Evolutionary conservation across 345 rosid species (phyloP).

Genomic region (Bruguiera sexangula): DNA sequence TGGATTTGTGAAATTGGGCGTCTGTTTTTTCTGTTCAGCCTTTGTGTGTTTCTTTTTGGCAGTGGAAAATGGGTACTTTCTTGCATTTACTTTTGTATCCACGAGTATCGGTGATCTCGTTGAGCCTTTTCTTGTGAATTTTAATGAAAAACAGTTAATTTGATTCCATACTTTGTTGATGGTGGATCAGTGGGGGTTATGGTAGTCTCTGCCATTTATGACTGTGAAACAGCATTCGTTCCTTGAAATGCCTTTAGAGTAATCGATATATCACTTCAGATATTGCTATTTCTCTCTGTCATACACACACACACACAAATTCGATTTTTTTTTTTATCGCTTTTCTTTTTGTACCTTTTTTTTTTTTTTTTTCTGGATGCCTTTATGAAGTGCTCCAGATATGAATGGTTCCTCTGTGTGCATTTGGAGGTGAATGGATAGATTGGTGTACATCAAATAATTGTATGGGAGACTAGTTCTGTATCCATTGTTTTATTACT

Average conservation of each 20-base stretch:
- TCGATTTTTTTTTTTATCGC: too few species aligned
- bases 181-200: background rate
- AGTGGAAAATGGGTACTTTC: background rate
- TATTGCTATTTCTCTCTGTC: background rate
- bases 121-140: background rate
- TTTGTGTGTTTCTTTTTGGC: background rate
- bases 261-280: background rate
- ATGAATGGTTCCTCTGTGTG: too few species aligned
- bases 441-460: too few species aligned
- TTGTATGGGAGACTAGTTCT: too few species aligned
- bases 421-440: too few species aligned
- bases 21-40: background rate
- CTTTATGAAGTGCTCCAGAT: too few species aligned
- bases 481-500: too few species aligned
- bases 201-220: background rate
- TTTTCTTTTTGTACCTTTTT: too few species aligned
- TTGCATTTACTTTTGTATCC: background rate
- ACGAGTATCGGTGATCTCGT: background rate
- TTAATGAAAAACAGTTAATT: background rate
- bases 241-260: background rate
- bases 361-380: too few species aligned
- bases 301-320: too few species aligned
- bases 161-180: background rate
- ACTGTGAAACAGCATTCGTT: background rate
- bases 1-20: slow-evolving; percentile 2